phyloP scores from a whole-genome alignment of 169 alveolate species.

The Plasmodium coatneyi region DNA sequence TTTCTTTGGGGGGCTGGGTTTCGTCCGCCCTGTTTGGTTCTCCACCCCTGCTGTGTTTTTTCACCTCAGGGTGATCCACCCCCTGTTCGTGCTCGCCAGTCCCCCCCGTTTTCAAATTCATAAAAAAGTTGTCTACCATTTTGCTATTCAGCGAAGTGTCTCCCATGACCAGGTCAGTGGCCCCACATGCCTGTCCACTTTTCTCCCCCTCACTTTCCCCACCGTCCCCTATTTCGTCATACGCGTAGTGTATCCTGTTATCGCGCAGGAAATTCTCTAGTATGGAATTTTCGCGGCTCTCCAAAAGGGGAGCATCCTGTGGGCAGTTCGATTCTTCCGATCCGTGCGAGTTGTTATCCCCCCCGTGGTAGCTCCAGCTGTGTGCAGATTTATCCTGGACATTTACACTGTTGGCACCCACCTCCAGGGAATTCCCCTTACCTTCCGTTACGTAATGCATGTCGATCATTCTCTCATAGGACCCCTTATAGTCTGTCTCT shows the following conservation, averaged over 20 bases:
- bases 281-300: slow-evolving; percentile 7
- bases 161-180: neutral
- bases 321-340: neutral
- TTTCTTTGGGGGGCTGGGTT: neutral
- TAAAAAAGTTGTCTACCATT: slow-evolving; percentile 53
- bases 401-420: neutral
- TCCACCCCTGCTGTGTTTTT: neutral
- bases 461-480: slow-evolving; percentile 42
- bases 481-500: slow-evolving; percentile 16
- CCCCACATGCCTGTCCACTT: neutral
- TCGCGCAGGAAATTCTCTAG: slow-evolving; percentile 46
- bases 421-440: neutral
- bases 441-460: neutral
- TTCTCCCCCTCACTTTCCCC: neutral
- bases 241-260: slow-evolving; percentile 53
- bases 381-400: neutral
- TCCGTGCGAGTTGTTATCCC: neutral
- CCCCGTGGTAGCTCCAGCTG: neutral
- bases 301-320: neutral
- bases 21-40: neutral
- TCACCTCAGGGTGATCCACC: neutral
- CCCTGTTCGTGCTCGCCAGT: neutral
- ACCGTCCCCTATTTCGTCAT: slow-evolving; percentile 51
- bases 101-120: neutral
- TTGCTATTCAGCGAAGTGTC: neutral